Conservation (phyloP, 2,329 filamentous ascomycete species). For the Trichophyton mentagrophytes region DNA sequence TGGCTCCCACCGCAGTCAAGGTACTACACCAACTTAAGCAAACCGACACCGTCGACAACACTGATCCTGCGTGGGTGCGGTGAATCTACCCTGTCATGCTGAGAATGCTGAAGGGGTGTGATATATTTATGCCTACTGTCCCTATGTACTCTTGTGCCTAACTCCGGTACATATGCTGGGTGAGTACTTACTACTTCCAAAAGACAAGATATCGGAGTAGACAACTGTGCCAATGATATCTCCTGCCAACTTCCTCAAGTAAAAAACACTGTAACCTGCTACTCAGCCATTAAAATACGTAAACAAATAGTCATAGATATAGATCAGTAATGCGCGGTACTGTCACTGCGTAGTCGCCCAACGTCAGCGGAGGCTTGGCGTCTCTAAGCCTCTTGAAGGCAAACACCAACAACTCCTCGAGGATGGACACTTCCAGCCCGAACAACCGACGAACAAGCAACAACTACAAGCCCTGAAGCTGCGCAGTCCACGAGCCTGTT, state of each 20-base stretch:
- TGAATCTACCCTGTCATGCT: too few relatives aligned
- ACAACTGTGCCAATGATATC: neutral
- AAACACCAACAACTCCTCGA: neutral
- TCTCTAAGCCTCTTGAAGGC: neutral
- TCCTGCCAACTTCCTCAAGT: too few relatives aligned
- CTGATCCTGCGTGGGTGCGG: too few relatives aligned
- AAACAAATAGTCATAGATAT: neutral
- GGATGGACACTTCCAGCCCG: neutral
- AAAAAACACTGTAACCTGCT: too few relatives aligned
- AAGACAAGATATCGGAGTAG: neutral
- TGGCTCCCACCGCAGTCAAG: too few relatives aligned
- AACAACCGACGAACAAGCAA: neutral
- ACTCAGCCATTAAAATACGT: too few relatives aligned
- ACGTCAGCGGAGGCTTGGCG: neutral
- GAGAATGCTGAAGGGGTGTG: too few relatives aligned
- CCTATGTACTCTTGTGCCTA: too few relatives aligned
- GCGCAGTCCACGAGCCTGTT: neutral
- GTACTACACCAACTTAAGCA: too few relatives aligned
- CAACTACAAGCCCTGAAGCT: neutral
- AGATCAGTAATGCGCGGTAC: neutral
- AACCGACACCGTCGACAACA: too few relatives aligned
- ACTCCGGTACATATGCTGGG: neutral
- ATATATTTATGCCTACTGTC: too few relatives aligned
- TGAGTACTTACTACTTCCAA: neutral
- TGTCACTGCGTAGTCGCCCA: neutral